phyloP scores from a whole-genome alignment of 2,329 filamentous ascomycete species.

The Penicillium freii region DNA sequence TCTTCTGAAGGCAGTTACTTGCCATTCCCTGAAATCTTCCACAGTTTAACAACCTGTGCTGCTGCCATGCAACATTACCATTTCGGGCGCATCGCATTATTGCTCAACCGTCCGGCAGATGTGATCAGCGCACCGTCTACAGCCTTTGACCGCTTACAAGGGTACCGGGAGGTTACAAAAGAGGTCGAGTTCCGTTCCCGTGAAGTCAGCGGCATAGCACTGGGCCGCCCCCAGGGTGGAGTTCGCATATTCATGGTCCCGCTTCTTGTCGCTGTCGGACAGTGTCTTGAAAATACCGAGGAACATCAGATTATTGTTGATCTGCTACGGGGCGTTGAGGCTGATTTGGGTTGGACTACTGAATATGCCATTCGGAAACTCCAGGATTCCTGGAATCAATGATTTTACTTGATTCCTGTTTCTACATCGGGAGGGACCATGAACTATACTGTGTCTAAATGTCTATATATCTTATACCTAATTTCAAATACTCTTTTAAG shows the following conservation, averaged over 20 bases:
- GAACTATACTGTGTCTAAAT: neutral
- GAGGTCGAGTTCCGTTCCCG: slow-evolving; percentile 56
- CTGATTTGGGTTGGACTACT: slow-evolving; percentile 60
- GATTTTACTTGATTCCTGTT: neutral
- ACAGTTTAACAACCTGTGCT: slow-evolving; percentile 60
- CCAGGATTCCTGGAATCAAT: slow-evolving; percentile 31
- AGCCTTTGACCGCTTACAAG: slow-evolving; percentile 54
- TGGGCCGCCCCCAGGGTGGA: slow-evolving; percentile 55
- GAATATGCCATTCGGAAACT: slow-evolving; percentile 55
- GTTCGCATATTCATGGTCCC: slow-evolving; percentile 60
- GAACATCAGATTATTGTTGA: slow-evolving; percentile 56
- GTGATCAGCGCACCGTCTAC: slow-evolving; percentile 53
- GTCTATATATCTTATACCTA: neutral
- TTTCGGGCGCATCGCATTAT: slow-evolving; percentile 61
- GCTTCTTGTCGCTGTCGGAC: slow-evolving; percentile 59
- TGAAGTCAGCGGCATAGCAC: slow-evolving; percentile 59
- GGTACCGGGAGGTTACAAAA: slow-evolving; percentile 57
- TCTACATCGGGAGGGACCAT: neutral
- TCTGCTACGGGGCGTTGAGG: slow-evolving; percentile 58
- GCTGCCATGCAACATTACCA: slow-evolving; percentile 65
- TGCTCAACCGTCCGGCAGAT: slow-evolving; percentile 60
- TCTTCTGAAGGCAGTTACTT: slow-evolving; percentile 32
- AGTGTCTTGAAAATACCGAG: slow-evolving; percentile 53
- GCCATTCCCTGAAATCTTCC: slow-evolving; percentile 58
- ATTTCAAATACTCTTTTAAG: neutral